Percentiles rank a stretch among this genome's conserved stretches.
phyloP scores from a whole-genome alignment of 345 rosid species.

The Moringa oleifera region DNA sequence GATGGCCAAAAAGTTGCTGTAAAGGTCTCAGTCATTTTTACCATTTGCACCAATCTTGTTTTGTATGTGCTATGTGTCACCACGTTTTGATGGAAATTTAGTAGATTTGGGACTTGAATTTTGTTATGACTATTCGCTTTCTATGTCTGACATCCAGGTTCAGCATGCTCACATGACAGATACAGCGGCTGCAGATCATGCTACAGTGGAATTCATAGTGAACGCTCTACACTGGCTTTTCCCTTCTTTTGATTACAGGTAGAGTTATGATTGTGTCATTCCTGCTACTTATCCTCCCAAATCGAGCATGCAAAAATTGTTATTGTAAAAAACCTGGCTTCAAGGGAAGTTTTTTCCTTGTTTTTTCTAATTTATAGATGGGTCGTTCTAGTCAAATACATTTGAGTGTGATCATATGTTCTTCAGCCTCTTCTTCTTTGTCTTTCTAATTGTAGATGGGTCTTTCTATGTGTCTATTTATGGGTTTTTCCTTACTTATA shows the following conservation, averaged over 20 bases:
- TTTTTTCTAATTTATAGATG: neutral
- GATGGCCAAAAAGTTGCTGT: slow-evolving; percentile 86
- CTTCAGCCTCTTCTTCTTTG: no score
- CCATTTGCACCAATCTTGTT: slow-evolving; percentile 15
- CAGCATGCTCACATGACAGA: slow-evolving; percentile 93
- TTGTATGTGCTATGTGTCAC: slow-evolving; percentile 5
- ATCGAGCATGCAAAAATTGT: neutral
- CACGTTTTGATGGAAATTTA: slow-evolving; percentile 9
- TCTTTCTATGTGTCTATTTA: neutral
- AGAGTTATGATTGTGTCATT: slow-evolving; percentile 3
- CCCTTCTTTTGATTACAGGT: slow-evolving; percentile 97
- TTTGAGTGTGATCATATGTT: no score
- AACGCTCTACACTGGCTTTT: slow-evolving; percentile 74
- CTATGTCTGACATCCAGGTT: slow-evolving; percentile 50
- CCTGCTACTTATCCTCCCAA: neutral
- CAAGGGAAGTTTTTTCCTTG: no score
- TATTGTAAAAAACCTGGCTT: no score
- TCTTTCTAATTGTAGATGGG: no score
- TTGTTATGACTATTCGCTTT: slow-evolving; percentile 6
- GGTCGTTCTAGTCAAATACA: no score
- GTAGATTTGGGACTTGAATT: neutral
- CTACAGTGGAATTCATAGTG: slow-evolving; percentile 71
- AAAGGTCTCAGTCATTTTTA: slow-evolving; percentile 49
- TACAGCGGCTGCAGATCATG: slow-evolving; percentile 88
- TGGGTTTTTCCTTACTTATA: slow-evolving; percentile 28